These are phyloP conservation scores for Amborella trichopoda DNA, from an alignment of 164 flowering plant species.

Conservation along the genomic window DNA sequence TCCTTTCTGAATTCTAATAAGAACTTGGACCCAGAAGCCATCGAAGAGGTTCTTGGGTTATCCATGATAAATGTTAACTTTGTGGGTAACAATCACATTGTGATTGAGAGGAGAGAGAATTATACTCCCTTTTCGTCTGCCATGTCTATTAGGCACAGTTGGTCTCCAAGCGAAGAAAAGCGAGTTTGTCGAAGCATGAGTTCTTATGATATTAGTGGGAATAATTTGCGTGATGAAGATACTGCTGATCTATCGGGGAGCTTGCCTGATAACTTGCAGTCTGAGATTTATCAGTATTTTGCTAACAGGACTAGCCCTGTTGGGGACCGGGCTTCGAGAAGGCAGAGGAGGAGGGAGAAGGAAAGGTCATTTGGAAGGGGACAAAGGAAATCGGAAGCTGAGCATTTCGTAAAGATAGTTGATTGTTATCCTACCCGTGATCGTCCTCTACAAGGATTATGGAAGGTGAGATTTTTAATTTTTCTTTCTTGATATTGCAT, in stretches of 20 bases:
- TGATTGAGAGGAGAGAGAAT: conserved; percentile 47
- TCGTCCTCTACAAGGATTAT: conserved; percentile 80
- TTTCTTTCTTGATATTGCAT: too few relatives aligned
- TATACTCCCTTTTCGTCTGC: conserved; percentile 4
- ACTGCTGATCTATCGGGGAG: conserved; percentile 18
- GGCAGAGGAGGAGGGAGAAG: conserved; percentile 65
- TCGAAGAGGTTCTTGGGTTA: too few relatives aligned
- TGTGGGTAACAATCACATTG: conserved; percentile 51
- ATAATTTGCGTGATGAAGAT: conserved; percentile 16
- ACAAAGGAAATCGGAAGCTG: conserved; percentile 55
- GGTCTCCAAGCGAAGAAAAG: too few relatives aligned
- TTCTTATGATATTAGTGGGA: conserved; percentile 12
- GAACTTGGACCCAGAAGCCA: conserved; percentile 45
- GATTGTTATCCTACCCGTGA: conserved; percentile 51
- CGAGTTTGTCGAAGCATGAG: conserved; percentile 21
- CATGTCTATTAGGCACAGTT: conserved; percentile 20
- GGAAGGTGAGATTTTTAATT: conserved; percentile 52
- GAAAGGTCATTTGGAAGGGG: conserved; percentile 25
- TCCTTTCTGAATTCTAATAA: too few relatives aligned
- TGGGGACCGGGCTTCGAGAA: conserved; percentile 40
- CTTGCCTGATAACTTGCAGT: conserved; percentile 35
- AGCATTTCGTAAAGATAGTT: conserved; percentile 68
- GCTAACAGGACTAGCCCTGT: conserved; percentile 74
- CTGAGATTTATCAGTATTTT: conserved; percentile 65
- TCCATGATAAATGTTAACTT: conserved; percentile 44